These are phyloP conservation scores for Backusella liffmaniae DNA, from an alignment of 192 early-diverging fungal species.

Conservation along the genomic window DNA sequence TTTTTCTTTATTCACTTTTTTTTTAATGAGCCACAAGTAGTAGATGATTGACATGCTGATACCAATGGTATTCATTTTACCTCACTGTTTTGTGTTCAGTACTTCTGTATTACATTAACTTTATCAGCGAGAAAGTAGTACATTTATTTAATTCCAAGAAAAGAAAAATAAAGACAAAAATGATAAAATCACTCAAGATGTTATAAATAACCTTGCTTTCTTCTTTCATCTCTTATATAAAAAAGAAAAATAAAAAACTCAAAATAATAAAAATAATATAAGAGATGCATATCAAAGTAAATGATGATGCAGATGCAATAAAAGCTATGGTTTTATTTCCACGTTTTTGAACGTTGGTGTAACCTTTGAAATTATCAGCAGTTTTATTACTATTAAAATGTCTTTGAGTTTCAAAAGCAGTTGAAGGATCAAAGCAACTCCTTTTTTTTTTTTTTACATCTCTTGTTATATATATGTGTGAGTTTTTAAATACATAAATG, in stretches of 20 bases:
- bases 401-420: not conserved
- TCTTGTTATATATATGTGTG: not conserved
- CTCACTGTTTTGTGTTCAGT: not conserved
- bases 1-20: not conserved
- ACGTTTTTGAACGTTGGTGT: not conserved
- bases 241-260: not conserved
- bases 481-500: not conserved
- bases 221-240: not conserved
- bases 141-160: not conserved
- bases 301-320: not conserved
- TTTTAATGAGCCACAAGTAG: not conserved
- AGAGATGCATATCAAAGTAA: not conserved
- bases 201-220: not conserved
- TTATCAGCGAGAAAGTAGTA: not conserved
- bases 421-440: not conserved
- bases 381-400: not conserved
- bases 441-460: not conserved
- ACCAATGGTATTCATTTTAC: not conserved
- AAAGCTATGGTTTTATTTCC: not conserved
- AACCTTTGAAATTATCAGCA: not conserved
- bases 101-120: constrained; percentile 5
- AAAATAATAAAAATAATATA: not conserved
- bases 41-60: not conserved
- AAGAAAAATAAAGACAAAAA: not conserved
- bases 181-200: not conserved